Conservation (phyloP, 2,329 filamentous ascomycete genomes). For the Phialophora tarda region DNA sequence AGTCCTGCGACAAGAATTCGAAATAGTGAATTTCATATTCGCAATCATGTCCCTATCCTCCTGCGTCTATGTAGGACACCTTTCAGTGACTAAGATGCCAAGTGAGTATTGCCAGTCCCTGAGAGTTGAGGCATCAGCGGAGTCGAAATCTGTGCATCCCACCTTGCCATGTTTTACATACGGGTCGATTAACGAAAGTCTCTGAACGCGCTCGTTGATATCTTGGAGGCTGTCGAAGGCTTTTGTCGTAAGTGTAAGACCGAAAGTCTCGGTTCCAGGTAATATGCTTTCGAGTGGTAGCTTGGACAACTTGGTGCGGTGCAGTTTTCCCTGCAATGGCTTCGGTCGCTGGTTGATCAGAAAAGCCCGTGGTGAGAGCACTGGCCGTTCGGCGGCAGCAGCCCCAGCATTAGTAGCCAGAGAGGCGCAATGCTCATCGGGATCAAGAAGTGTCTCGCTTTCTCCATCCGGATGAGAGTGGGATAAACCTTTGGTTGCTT, state of each 20-base stretch:
- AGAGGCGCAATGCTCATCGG: background rate
- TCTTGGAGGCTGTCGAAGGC: constrained; percentile 6
- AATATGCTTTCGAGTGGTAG: constrained; percentile 32
- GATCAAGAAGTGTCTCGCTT: background rate
- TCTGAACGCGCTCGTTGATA: background rate
- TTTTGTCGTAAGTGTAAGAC: constrained; percentile 7
- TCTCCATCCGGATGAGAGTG: constrained; percentile 18
- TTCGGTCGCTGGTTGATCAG: constrained; percentile 40
- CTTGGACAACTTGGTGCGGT: constrained; percentile 32
- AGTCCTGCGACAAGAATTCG: background rate
- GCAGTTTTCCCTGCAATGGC: constrained; percentile 8
- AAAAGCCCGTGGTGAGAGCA: constrained; percentile 37
- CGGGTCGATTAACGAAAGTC: constrained; percentile 3
- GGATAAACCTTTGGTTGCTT: constrained; percentile 38
- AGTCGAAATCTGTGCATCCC: constrained; percentile 7
- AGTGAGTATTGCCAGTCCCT: background rate
- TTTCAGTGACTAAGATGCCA: constrained; percentile 7
- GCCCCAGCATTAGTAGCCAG: background rate
- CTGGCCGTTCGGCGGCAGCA: constrained; percentile 35
- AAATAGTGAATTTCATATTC: background rate
- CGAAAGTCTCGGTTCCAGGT: constrained; percentile 15
- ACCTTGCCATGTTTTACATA: constrained; percentile 5
- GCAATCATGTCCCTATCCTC: background rate
- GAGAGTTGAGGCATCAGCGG: background rate
- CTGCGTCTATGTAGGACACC: background rate